Conservation (phyloP, 2,329 filamentous ascomycete species). For the Coniochaeta ligniaria region DNA sequence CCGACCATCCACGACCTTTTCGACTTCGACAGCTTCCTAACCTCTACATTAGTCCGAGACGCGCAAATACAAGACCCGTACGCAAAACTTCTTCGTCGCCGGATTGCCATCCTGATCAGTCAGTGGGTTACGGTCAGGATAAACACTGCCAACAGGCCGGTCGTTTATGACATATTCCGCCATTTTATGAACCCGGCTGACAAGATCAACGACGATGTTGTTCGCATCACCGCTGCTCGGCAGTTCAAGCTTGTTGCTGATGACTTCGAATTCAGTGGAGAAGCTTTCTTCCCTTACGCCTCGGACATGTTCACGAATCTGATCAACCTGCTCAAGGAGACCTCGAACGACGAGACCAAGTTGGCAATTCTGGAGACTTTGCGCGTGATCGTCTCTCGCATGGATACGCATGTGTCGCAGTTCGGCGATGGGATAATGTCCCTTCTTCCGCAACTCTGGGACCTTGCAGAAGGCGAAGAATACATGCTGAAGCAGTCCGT, state of each 20-base stretch:
- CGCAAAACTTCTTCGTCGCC: constrained; percentile 77
- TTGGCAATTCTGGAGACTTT: constrained; percentile 85
- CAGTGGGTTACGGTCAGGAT: constrained; percentile 84
- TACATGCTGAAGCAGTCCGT: constrained; percentile 93
- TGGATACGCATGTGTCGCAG: constrained; percentile 64
- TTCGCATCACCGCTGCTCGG: constrained; percentile 82
- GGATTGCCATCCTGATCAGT: constrained; percentile 81
- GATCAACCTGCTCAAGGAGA: constrained; percentile 70
- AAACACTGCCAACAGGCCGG: constrained; percentile 56
- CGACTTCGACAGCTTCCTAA: constrained; percentile 77
- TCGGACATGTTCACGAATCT: constrained; percentile 65
- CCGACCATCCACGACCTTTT: constrained; percentile 66
- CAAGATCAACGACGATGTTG: constrained; percentile 79
- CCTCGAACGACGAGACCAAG: constrained; percentile 81
- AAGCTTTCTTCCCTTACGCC: constrained; percentile 71
- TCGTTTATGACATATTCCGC: constrained; percentile 84
- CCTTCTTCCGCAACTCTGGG: constrained; percentile 77
- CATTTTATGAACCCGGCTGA: constrained; percentile 76
- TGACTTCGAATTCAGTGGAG: constrained; percentile 72
- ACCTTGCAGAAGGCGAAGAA: constrained; percentile 69
- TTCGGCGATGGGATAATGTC: constrained; percentile 77
- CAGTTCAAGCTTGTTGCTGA: constrained; percentile 76
- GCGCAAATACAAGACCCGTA: constrained; percentile 55
- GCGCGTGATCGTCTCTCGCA: constrained; percentile 68
- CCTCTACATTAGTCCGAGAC: constrained; percentile 69